Evolutionary conservation across 495 filamentous ascomycete species (phyloP), one percentile per base, ranked within the genome.

Genomic region (Trichoderma erinaceum): DNA sequence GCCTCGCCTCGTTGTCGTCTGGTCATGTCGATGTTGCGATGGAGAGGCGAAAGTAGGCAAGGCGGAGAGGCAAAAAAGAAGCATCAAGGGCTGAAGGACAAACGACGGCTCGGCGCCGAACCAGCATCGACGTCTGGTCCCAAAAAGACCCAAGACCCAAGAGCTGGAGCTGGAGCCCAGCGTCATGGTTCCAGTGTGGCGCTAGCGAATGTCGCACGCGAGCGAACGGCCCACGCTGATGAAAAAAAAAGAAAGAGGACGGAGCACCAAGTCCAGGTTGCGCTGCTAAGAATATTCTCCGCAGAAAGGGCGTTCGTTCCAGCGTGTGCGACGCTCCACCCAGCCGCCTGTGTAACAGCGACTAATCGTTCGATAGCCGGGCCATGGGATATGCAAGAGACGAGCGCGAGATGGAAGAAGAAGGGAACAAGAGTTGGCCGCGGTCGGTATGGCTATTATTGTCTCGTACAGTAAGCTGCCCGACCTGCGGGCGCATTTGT

Each of bases 191-290:
- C 56, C 56, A 61, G 56, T 32, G 56, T 61, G 56, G 56, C 56
- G 56, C 56, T 61, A 61, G 56, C 56, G 56, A 61, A 61, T 61
- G 56, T 61, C 56, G 56, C 56, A 61, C 56, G 56, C 56, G 56
- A 61, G 56, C 56, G 56, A 61, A 25, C 56, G 56, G 56, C 56
- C 56, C 56, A 61, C 56, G 56, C 56, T 29, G 56, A n/a, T 29
- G 44, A 48, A 48, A 23, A 29, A 29, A 29, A n/a, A n/a, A n/a
- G n/a, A n/a, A n/a, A n/a, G n/a, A 27, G 56, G 27, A 29, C 56
- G 56, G 21, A 27, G 23, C 16, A 16, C 56, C 56, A 11, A 29
- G 56, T 61, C 27, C 56, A 4, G n/a, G 18, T n/a, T 16, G 23
- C 23, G 27, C 21, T 32, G 56, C 10, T 23, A 23, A 13, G 10